Conservation (phyloP, 1,139 yeast species). For the Eremothecium sinecaudum region DNA sequence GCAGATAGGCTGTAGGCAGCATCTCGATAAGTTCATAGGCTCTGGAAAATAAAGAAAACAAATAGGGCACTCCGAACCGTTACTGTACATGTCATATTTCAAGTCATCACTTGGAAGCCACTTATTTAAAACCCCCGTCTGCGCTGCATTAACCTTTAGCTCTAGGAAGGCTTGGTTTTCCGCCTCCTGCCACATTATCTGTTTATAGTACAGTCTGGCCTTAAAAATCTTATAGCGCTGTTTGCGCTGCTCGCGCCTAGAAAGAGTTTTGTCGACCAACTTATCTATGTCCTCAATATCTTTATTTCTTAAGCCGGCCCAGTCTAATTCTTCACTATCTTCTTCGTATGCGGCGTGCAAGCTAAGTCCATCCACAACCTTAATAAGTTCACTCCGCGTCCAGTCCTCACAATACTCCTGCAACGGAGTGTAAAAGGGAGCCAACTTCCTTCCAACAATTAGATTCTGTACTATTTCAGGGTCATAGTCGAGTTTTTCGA, state of each 20-base stretch:
- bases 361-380: constrained; percentile 44
- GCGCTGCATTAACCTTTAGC: constrained; percentile 7
- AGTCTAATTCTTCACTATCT: constrained; percentile 40
- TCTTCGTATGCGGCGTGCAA: constrained; percentile 55
- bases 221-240: constrained; percentile 50
- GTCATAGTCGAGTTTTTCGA: constrained; percentile 64
- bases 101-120: constrained; percentile 36
- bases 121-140: constrained; percentile 1
- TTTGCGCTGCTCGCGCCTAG: constrained; percentile 38
- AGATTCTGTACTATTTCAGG: constrained; percentile 59
- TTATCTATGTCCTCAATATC: constrained; percentile 29
- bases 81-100: constrained; percentile 46
- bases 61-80: constrained; percentile 81
- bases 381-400: constrained; percentile 61
- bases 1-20: constrained; percentile 91
- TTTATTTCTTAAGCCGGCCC: constrained; percentile 39
- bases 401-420: constrained; percentile 71
- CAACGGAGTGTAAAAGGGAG: constrained; percentile 87
- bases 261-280: constrained; percentile 42
- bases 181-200: constrained; percentile 43
- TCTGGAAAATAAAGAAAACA: constrained; percentile 83
- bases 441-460: constrained; percentile 57
- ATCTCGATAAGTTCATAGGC: constrained; percentile 70
- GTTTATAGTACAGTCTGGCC: constrained; percentile 38
- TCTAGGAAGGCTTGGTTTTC: constrained; percentile 44